Conservation (phyloP, 352 stramenopile genomes). For the Phytopythium chamaehyphon region DNA sequence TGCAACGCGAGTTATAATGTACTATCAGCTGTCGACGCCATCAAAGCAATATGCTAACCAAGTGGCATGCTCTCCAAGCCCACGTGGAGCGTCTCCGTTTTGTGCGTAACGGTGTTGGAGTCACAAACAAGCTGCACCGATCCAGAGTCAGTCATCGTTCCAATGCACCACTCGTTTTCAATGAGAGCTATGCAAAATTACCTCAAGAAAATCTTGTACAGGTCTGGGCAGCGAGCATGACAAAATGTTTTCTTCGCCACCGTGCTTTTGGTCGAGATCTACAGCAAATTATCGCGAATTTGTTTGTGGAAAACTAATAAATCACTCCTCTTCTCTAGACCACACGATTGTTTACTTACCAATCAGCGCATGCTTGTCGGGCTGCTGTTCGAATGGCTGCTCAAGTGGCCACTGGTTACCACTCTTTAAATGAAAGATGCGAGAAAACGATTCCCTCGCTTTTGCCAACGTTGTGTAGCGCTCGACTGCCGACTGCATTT, state of each 20-base stretch:
- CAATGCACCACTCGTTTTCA: too few species aligned
- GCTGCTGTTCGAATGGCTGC: conserved; percentile 32
- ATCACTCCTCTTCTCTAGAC: too few species aligned
- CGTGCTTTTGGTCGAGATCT: too few species aligned
- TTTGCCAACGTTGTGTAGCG: not conserved
- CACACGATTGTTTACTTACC: too few species aligned
- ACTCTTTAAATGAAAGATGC: conserved; percentile 52
- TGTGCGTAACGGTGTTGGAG: conserved; percentile 32
- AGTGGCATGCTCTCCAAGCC: conserved; percentile 47
- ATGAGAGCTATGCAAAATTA: too few species aligned
- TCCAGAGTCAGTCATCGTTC: too few species aligned
- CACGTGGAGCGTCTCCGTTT: conserved; percentile 39
- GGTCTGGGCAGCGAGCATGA: conserved; percentile 21
- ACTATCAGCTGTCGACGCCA: too few species aligned
- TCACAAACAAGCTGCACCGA: conserved; percentile 54
- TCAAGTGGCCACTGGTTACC: conserved; percentile 56
- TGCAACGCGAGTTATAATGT: not conserved
- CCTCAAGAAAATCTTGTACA: conserved; percentile 37
- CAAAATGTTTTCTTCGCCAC: conserved; percentile 20
- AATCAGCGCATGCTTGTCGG: conserved; percentile 59
- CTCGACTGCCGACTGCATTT: conserved; percentile 4
- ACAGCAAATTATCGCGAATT: too few species aligned
- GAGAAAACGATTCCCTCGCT: conserved; percentile 32
- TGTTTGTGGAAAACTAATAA: too few species aligned
- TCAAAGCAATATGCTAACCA: too few species aligned